These are phyloP conservation scores for Fusarium udum DNA, from an alignment of 2,329 filamentous ascomycete genomes.

Conservation along the genomic window DNA sequence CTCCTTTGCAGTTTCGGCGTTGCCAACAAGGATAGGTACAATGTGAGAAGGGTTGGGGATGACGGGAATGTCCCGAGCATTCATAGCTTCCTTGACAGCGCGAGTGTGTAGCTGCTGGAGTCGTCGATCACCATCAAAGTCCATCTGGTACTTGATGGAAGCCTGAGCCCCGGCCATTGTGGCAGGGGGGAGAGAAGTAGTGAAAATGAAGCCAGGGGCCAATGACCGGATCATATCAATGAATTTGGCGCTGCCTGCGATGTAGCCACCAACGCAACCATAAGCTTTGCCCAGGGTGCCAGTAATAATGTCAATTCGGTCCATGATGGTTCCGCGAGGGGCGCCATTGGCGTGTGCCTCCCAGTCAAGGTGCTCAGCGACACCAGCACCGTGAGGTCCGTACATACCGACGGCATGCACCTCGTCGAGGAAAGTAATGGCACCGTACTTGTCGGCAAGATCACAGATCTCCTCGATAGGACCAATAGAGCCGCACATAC, in stretches of 20 bases:
- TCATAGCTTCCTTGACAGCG: conserved; percentile 87
- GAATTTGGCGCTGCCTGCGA: conserved; percentile 85
- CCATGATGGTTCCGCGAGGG: conserved; percentile 86
- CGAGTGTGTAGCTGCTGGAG: conserved; percentile 97
- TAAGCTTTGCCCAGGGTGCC: conserved; percentile 98
- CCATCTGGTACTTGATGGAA: conserved; percentile 93
- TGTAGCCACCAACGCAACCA: conserved; percentile 97
- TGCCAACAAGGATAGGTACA: conserved; percentile 90
- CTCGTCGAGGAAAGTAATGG: conserved; percentile 97
- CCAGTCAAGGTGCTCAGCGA: conserved; percentile 96
- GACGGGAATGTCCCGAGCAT: conserved; percentile 86
- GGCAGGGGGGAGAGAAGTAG: conserved; percentile 92
- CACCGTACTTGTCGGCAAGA: conserved; percentile 95
- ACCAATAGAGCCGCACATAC: conserved; percentile 98
- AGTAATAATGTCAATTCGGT: conserved; percentile 97
- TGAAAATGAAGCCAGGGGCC: conserved; percentile 98
- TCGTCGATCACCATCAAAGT: conserved; percentile 83
- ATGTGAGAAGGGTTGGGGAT: conserved; percentile 99
- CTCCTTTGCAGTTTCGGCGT: conserved; percentile 89
- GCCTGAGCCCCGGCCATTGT: conserved; percentile 94
- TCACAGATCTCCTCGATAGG: conserved; percentile 97
- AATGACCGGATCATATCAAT: conserved; percentile 94
- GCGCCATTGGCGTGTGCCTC: conserved; percentile 81
- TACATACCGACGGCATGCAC: conserved; percentile 99
- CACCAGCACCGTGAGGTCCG: conserved; percentile 91